Evolutionary conservation across 2,329 filamentous ascomycete species (phyloP).

Genomic region (Hymenoscyphus repandus): DNA sequence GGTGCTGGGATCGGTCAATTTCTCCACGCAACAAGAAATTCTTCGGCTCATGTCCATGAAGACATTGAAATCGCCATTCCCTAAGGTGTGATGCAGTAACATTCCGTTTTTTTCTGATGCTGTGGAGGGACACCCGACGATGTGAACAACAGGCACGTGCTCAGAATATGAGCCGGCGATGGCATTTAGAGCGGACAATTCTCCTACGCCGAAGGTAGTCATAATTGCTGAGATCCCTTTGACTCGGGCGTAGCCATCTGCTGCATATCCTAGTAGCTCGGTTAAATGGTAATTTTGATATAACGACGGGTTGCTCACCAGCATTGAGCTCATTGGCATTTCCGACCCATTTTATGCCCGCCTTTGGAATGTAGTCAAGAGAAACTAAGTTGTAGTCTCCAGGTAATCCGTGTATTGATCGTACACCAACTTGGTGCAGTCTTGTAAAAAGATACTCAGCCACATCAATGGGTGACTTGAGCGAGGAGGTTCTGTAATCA

Average conservation of each 20-base stretch:
- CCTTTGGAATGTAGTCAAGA: conserved; percentile 58
- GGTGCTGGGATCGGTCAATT: conserved; percentile 63
- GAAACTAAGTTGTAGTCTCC: conserved; percentile 68
- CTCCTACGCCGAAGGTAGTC: conserved; percentile 72
- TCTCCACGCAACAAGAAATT: conserved; percentile 67
- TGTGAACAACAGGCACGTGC: conserved; percentile 62
- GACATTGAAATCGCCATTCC: conserved; percentile 75
- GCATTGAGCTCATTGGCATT: conserved; percentile 72
- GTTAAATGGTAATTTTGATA: conserved; percentile 39
- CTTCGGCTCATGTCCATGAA: conserved; percentile 73
- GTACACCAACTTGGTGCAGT: conserved; percentile 57
- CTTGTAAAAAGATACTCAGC: conserved; percentile 64
- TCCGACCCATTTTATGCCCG: conserved; percentile 58
- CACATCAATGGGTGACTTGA: conserved; percentile 45
- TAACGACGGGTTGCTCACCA: no score
- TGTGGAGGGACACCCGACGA: conserved; percentile 50
- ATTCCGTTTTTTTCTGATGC: conserved; percentile 41
- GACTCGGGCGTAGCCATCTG: conserved; percentile 73
- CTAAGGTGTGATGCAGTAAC: conserved; percentile 64
- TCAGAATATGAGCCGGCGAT: conserved; percentile 71
- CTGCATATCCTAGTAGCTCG: conserved; percentile 56
- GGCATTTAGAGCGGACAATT: conserved; percentile 69
- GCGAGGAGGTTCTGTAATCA: conserved; percentile 37
- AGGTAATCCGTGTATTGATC: conserved; percentile 63
- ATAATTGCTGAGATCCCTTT: conserved; percentile 65